Evolutionary conservation across 208 protist species (phyloP).

Genomic region (Acanthamoeba lenticulata): DNA sequence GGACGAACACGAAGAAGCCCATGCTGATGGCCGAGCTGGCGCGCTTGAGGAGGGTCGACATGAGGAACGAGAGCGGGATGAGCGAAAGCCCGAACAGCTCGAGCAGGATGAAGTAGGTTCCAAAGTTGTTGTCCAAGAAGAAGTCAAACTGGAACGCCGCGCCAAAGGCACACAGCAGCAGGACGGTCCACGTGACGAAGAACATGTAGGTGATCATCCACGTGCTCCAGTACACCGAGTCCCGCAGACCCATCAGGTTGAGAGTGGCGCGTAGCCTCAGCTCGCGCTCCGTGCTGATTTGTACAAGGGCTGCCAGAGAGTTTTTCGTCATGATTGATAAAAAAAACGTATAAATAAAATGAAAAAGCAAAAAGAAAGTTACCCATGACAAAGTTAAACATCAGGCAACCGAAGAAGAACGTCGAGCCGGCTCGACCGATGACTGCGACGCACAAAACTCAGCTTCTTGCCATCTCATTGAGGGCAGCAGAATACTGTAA

Average conservation of each 20-base stretch:
- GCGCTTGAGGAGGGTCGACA: constrained; percentile 70
- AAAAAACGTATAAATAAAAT: too few relatives aligned
- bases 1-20: constrained; percentile 62
- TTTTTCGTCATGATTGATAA: constrained; percentile 80
- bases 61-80: constrained; percentile 72
- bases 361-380: too few relatives aligned
- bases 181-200: constrained; percentile 9
- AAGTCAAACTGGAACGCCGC: constrained; percentile 69
- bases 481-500: not conserved
- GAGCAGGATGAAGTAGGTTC: constrained; percentile 80
- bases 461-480: not conserved
- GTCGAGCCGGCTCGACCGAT: constrained; percentile 59
- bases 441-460: not conserved
- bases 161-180: constrained; percentile 70
- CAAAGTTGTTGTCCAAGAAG: constrained; percentile 75
- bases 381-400: constrained; percentile 84
- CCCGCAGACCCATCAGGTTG: constrained; percentile 81
- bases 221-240: constrained; percentile 74
- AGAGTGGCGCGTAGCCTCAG: constrained; percentile 77
- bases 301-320: constrained; percentile 72
- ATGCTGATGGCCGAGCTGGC: constrained; percentile 39
- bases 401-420: constrained; percentile 78
- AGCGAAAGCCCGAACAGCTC: constrained; percentile 75
- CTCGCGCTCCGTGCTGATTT: constrained; percentile 78
- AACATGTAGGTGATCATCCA: constrained; percentile 74